Percentiles rank a stretch among this genome's conserved stretches.
Conservation (phyloP, 345 rosid species). For the Citrus trifoliata region DNA sequence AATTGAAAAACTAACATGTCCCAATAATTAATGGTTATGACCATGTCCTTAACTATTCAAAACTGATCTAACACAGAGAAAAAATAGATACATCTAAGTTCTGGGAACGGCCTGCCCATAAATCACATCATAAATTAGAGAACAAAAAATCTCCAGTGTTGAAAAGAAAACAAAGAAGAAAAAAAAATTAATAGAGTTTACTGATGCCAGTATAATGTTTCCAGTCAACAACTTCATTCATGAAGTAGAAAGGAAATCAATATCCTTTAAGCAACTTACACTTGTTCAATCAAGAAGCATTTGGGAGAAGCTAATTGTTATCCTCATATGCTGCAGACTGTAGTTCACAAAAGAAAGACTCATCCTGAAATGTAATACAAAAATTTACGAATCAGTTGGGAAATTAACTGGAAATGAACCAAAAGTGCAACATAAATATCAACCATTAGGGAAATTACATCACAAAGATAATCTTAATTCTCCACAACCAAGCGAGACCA, state of each 20-base stretch:
- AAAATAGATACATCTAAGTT: neutral
- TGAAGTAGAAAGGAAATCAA: neutral
- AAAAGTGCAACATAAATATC: neutral
- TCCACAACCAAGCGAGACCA: slow-evolving; percentile 3
- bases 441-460: neutral
- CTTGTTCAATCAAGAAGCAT: slow-evolving; percentile 5
- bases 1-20: neutral
- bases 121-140: neutral
- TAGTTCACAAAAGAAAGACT: slow-evolving; percentile 7
- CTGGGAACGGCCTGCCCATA: neutral
- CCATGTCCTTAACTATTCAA: neutral
- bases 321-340: slow-evolving; percentile 5
- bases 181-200: neutral
- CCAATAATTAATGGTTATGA: neutral
- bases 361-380: slow-evolving; percentile 15
- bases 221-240: neutral
- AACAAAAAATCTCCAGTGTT: no score
- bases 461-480: neutral
- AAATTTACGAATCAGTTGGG: neutral
- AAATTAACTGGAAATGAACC: neutral
- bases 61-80: neutral
- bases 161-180: neutral
- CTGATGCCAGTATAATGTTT: neutral
- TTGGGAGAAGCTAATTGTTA: slow-evolving; percentile 11
- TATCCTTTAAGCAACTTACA: slow-evolving; percentile 17